Evolutionary conservation across 805 yeast genomes (phyloP), one percentile per base, ranked within the genome.

Genomic region (Ascoidea rubescens): DNA sequence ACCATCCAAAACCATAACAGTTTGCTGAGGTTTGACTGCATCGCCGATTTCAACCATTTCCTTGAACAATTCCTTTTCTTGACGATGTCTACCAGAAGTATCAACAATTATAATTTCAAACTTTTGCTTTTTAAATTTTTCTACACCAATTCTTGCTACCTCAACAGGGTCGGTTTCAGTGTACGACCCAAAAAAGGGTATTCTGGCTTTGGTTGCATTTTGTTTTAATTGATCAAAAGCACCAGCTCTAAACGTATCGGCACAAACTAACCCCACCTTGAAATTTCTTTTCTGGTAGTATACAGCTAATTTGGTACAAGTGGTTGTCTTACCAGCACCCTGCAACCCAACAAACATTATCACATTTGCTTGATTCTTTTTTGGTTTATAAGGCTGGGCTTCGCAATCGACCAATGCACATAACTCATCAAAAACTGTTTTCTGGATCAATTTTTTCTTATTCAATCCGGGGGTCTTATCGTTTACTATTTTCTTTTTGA

Each of bases 201-300:
- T 87, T 59, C 84, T 80, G 1, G 99, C 95, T 71, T 88, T 87
- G 52, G 91, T 88, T 30, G 99, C 98, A 67, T 91, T 91, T 69
- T 91, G 99, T 66, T 93, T 91, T 68, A 91, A 77, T 73, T 91
- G 99, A 69, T 91, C 99, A 72, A 91, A 91, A 2, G 99, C 99
- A 75, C 99, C 99, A 44, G 99, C 99, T 75, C 99, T 82, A 75
- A 91, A 93, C 33, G 99, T 93, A 72, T 93, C 99, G 1, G 99
- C 99, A 78, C 99, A 93, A 31, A 93, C 98, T 64, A 93, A 73
- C 51, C 98, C 98, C 48, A 88, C 96, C 65, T 89, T 90, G 69
- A 82, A 88, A 2, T 97, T 97, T 62, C 97, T 75, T 63, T 90
- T 79, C 62, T 89, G 91, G 65, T 93, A 93, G 65, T 87, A 90